Conservation (phyloP, 2,329 filamentous ascomycete genomes). For the Alternaria dauci region DNA sequence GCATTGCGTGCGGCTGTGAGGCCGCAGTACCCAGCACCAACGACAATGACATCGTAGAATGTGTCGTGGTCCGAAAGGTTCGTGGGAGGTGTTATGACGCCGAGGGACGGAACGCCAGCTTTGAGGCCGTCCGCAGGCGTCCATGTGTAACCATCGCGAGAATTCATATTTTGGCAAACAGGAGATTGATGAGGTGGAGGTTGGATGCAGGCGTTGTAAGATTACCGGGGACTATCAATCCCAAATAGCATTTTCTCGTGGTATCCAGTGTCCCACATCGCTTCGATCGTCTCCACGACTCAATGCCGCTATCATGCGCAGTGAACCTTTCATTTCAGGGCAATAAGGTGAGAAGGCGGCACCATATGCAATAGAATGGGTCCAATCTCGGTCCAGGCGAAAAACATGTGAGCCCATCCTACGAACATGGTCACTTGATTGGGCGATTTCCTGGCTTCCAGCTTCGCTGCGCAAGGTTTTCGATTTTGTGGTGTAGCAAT, state of each 20-base stretch:
- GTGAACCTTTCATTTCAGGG: background rate
- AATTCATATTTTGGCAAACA: slow-evolving; percentile 15
- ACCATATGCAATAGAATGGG: background rate
- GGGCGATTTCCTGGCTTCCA: fast-evolving
- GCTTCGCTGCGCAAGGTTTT: background rate
- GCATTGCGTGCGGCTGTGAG: slow-evolving; percentile 36
- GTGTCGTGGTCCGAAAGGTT: slow-evolving; percentile 24
- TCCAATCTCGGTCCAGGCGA: background rate
- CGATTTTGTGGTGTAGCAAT: background rate
- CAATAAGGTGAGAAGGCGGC: background rate
- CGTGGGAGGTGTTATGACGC: slow-evolving; percentile 24
- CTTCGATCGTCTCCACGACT: too few relatives aligned
- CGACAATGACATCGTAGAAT: slow-evolving; percentile 33
- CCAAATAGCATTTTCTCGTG: too few relatives aligned
- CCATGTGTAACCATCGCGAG: slow-evolving; percentile 35
- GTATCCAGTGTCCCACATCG: too few relatives aligned
- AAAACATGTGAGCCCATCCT: background rate
- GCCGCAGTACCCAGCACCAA: slow-evolving; percentile 38
- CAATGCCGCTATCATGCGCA: background rate
- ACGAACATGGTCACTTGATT: background rate
- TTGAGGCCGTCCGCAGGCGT: slow-evolving; percentile 25
- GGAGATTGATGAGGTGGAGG: fast-evolving
- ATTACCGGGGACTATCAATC: fast-evolving
- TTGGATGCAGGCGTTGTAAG: too few relatives aligned
- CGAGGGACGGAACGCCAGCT: slow-evolving; percentile 29